Percentiles rank a stretch among this genome's conserved stretches.
Conservation (phyloP, 2,329 filamentous ascomycete species). For the Fusarium staphyleae region DNA sequence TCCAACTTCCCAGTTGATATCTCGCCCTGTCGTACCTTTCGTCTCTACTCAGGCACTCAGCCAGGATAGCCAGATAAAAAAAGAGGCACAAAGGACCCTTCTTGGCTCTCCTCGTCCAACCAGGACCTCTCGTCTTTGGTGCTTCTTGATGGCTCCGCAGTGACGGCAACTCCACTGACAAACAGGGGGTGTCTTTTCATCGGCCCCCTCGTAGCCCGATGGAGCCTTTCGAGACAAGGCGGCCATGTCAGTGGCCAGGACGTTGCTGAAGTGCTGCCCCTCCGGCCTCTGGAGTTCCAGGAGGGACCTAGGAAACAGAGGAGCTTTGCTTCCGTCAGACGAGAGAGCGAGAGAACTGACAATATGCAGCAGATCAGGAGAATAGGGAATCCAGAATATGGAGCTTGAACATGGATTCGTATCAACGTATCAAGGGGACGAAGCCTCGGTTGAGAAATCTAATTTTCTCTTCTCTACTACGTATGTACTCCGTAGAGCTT, state of each 20-base stretch:
- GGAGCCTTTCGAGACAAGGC: slow-evolving; percentile 23
- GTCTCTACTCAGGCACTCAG: slow-evolving; percentile 24
- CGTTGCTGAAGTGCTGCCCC: slow-evolving; percentile 3
- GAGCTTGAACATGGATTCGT: slow-evolving; percentile 4
- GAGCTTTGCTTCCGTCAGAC: slow-evolving; percentile 23
- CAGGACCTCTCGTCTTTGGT: background rate
- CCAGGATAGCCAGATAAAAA: slow-evolving; percentile 33
- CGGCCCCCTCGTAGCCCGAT: slow-evolving; percentile 7
- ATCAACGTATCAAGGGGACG: background rate
- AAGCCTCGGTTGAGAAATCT: slow-evolving; percentile 20
- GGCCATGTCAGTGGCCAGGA: slow-evolving; percentile 29
- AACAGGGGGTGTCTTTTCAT: slow-evolving; percentile 29
- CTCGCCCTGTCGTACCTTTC: slow-evolving; percentile 15
- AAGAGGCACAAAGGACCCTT: slow-evolving; percentile 23
- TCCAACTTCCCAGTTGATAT: background rate
- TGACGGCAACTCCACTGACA: slow-evolving; percentile 33
- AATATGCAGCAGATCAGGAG: slow-evolving; percentile 10
- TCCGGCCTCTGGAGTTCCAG: slow-evolving; percentile 8
- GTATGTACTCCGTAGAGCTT: no score
- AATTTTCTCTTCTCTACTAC: background rate
- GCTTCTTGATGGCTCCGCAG: slow-evolving; percentile 28
- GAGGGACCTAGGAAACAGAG: slow-evolving; percentile 15
- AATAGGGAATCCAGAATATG: background rate
- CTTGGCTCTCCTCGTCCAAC: slow-evolving; percentile 12
- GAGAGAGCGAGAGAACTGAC: slow-evolving; percentile 9